Percentiles rank a stretch among this genome's conserved stretches.
These are phyloP conservation scores for Salvia rosmarinus DNA, from an alignment of 257 asterid genomes.

Conservation along the genomic window DNA sequence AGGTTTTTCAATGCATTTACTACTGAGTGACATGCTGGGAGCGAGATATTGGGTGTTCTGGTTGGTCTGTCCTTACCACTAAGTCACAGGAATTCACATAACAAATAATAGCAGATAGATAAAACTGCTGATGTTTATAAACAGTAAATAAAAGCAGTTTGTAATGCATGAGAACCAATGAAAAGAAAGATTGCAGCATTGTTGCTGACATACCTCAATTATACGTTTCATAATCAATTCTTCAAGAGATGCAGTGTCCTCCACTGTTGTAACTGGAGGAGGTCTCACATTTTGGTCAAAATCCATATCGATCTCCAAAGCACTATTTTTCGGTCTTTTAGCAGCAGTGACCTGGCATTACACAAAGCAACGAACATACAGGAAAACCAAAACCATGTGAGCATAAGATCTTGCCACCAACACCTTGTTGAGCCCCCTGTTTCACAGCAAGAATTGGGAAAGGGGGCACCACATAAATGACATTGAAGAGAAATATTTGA, in stretches of 20 bases:
- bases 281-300: conserved; percentile 95
- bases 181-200: neutral
- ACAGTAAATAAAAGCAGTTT: conserved; percentile 9
- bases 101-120: neutral
- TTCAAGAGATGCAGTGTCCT: conserved; percentile 81
- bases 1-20: neutral
- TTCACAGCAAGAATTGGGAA: conserved; percentile 17
- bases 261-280: conserved; percentile 85
- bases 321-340: conserved; percentile 91
- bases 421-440: neutral
- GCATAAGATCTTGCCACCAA: conserved; percentile 20
- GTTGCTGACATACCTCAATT: conserved; percentile 59
- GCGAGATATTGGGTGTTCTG: neutral
- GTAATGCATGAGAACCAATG: neutral
- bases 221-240: conserved; percentile 81
- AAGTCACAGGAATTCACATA: neutral
- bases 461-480: neutral
- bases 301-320: conserved; percentile 86
- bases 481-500: conserved; percentile 2
- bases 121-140: neutral
- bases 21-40: conserved; percentile 10
- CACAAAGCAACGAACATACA: conserved; percentile 27
- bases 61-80: neutral
- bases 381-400: conserved; percentile 17
- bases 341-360: conserved; percentile 80